A percentile compares a stretch with the other conserved stretches of the same genome.
These are phyloP conservation scores for Cryptosporidium bovis DNA, from an alignment of 169 alveolate genomes.

Conservation along the genomic window DNA sequence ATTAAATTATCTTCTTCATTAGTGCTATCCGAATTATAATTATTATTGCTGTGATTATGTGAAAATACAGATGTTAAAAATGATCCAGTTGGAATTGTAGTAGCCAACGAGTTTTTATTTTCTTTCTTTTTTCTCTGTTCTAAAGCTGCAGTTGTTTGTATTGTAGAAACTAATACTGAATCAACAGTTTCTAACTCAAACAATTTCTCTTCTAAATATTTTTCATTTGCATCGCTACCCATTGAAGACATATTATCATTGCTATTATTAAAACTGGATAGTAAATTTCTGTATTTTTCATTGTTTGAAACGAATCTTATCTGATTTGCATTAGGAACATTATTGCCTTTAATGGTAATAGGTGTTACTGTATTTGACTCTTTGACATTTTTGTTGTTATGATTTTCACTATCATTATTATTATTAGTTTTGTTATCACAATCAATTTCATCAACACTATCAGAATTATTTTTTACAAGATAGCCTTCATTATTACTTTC, in stretches of 20 bases:
- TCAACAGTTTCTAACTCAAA: conserved; percentile 69
- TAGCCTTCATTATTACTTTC: background rate
- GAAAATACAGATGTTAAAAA: conserved; percentile 21
- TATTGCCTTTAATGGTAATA: conserved; percentile 54
- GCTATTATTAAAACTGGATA: background rate
- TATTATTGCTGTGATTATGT: background rate
- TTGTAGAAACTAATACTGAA: conserved; percentile 65
- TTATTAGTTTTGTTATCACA: background rate
- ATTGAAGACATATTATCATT: background rate
- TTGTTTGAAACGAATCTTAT: conserved; percentile 43
- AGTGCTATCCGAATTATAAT: conserved; percentile 33
- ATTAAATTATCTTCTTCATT: conserved; percentile 27
- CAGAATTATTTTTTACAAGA: background rate
- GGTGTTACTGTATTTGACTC: background rate
- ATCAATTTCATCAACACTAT: background rate
- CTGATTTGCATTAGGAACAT: conserved; percentile 70
- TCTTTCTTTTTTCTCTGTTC: conserved; percentile 66
- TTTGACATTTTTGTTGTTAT: background rate
- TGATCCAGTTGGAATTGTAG: conserved; percentile 55
- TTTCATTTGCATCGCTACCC: background rate
- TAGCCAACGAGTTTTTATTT: conserved; percentile 26
- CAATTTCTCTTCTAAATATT: conserved; percentile 21
- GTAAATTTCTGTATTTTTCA: background rate
- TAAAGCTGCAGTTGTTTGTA: conserved; percentile 71
- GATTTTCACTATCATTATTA: background rate